Base-by-base conservation (phyloP, 345 rosid species). In the Sisymbrium irio region DNA sequence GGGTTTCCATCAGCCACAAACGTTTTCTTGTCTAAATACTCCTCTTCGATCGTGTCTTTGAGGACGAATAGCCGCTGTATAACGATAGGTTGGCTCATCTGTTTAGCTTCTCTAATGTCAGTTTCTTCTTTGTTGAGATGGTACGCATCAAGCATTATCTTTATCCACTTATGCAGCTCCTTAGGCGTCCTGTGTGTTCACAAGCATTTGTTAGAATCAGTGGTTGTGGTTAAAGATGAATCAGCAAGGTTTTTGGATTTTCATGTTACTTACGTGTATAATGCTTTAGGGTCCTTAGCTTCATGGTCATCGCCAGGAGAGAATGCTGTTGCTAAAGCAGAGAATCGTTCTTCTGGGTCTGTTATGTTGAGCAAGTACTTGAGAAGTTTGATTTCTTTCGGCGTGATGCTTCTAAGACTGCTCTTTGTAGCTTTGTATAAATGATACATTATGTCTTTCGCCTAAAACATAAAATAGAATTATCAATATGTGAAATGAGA, bases 261-360 rank as follows among this genome's bases (percentile, higher is more conserved):
- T 74, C 10, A 53, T 41, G 22, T 49, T 36, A 36, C 87, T 80
- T 79, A 94, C 98, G 95, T 87, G 89, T 89, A 80, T 37, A 87
- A 73, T 11, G 90, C 96, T 30, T 84, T 82, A 33, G 90, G 92
- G 77, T 87, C 89, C 73, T 87, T 91, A 40, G 87, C 82, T 77
- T 89, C 96, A 10, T 49, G 82, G 44, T 89, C 97, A 72, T 81
- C 77, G 0, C 92, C 95, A 0, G 96, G 96, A 19, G 90, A 87
- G 78, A 94, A 94, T 15, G 93, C 89, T 57, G 86, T 87, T 73
- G 98, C 98, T 79, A 94, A 76, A 9, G 97, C 97, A 15, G 96
- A 87, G 80, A 94, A 91, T 44, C 98, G 85, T 83, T 91, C 97
- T 80, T 94, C 97, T 4, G 98, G 98, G 76, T 94, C 98, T 49